Percentiles rank a stretch among this genome's conserved stretches.
Evolutionary conservation across 208 protist species (phyloP).

Genomic region (Novymonas esmeraldas): DNA sequence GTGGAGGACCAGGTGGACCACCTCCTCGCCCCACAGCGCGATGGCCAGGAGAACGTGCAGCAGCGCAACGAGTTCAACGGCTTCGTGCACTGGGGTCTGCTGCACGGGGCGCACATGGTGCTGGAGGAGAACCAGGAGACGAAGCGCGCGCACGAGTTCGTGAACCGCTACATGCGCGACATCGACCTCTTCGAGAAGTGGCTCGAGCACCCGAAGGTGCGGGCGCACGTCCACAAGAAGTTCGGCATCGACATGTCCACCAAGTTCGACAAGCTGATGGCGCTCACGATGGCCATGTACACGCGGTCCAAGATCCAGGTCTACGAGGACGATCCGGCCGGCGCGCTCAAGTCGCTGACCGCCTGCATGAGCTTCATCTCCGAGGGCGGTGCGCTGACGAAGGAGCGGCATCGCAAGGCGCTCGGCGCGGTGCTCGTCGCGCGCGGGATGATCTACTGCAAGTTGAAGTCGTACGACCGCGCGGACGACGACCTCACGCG

Average conservation of each 20-base stretch:
- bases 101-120: slow-evolving; percentile 88
- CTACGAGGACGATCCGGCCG: slow-evolving; percentile 85
- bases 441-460: slow-evolving; percentile 86
- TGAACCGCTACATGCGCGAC: slow-evolving; percentile 91
- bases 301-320: slow-evolving; percentile 89
- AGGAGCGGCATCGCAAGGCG: slow-evolving; percentile 79
- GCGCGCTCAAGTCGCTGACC: slow-evolving; percentile 87
- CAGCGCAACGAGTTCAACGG: slow-evolving; percentile 90
- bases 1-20: slow-evolving; percentile 89
- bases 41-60: slow-evolving; percentile 80
- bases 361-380: slow-evolving; percentile 72
- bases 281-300: slow-evolving; percentile 87
- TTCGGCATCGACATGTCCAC: slow-evolving; percentile 83
- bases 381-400: slow-evolving; percentile 67
- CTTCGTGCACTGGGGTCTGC: slow-evolving; percentile 88
- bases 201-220: slow-evolving; percentile 90
- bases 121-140: slow-evolving; percentile 86
- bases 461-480: slow-evolving; percentile 78
- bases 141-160: slow-evolving; percentile 88
- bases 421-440: slow-evolving; percentile 81
- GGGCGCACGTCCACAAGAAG: slow-evolving; percentile 87
- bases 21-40: slow-evolving; percentile 80
- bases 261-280: slow-evolving; percentile 91
- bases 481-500: slow-evolving; percentile 86
- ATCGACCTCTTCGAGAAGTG: slow-evolving; percentile 92